These are phyloP conservation scores for Tuber brumale DNA, from an alignment of 495 filamentous ascomycete species.

Conservation along the genomic window DNA sequence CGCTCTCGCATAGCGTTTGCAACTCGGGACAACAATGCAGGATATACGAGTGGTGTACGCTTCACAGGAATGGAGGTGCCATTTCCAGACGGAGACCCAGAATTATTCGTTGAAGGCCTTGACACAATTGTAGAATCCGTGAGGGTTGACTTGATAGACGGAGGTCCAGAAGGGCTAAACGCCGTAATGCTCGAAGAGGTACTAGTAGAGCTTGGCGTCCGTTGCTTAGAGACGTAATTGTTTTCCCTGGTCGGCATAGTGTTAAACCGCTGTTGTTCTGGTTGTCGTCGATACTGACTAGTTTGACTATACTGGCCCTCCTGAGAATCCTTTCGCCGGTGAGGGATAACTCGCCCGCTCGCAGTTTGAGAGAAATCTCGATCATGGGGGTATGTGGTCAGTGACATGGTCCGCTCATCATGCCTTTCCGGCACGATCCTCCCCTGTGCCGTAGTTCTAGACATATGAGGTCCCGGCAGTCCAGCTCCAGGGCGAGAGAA, in stretches of 20 bases:
- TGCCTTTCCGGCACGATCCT: constrained; percentile 83
- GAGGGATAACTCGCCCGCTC: constrained; percentile 83
- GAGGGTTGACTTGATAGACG: constrained; percentile 31
- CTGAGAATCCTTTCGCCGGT: constrained; percentile 42
- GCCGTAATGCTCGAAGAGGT: constrained; percentile 39
- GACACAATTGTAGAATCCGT: constrained; percentile 26
- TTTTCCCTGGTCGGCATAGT: constrained; percentile 38
- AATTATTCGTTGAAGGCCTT: constrained; percentile 34
- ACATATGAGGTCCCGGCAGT: constrained; percentile 43
- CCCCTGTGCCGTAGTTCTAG: constrained; percentile 83
- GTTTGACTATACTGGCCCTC: constrained; percentile 53
- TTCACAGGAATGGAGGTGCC: constrained; percentile 40
- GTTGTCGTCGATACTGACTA: constrained; percentile 38
- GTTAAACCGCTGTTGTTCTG: constrained; percentile 35
- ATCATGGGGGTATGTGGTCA: constrained; percentile 76
- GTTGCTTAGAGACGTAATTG: constrained; percentile 37
- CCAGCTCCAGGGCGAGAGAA: constrained; percentile 44
- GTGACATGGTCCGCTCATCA: constrained; percentile 90
- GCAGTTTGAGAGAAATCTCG: constrained; percentile 77
- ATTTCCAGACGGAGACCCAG: constrained; percentile 21
- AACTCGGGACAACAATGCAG: constrained; percentile 82
- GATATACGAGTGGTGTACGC: constrained; percentile 72
- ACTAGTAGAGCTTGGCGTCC: constrained; percentile 40
- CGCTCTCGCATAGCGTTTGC: constrained; percentile 84
- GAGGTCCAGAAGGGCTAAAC: constrained; percentile 25